Base-by-base conservation (phyloP, 2,329 filamentous ascomycete genomes). In the Xylaria digitata region DNA sequence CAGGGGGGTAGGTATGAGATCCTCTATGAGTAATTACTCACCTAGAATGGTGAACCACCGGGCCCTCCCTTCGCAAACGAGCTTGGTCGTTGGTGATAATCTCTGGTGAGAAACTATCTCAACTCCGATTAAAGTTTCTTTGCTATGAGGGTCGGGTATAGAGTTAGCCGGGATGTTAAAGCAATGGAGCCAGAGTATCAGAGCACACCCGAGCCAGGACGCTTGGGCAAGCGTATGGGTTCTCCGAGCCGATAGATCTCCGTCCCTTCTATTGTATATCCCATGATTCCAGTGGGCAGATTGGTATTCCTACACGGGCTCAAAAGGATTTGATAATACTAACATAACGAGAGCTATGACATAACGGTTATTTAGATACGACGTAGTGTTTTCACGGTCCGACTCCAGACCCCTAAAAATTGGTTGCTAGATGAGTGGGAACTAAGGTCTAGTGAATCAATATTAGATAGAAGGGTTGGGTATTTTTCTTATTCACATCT, bases 1-100 rank as follows among this genome's bases (percentile, higher is more conserved):
- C 19, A 70, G 72, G 9, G 61, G 50, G 13, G 66, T 70, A 37
- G 72, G 67, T 42, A 45, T 66, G 48, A 73, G 72, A 50, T 65
- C 69, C 1, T 32, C 61, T 19, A 48, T 48, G 7, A 53, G 63
- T 2, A 59, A 37, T 7, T 46, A 64, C 46, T 72, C 73, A 7
- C 68, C 70, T 19, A 62, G 46, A 42, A 67, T 34, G 19, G 3
- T 26, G 17, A 65, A 63, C 13, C 66, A 70, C 49, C 46, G 59
- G 26, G 57, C 65, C 8, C 42, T 69, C 5, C 34, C 61, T 55
- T 61, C 62, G 9, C 70, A 66, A 26, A 74, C 61, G 49, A 70
- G 64, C 19, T 70, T 77, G 73, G 76, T 78, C 2, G 71, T 77
- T n/a, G 72, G 68, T 34, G 73, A 78, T 2, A 62, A 73, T 55